These are phyloP conservation scores for Papiliotrema fonsecae DNA, from an alignment of 1,284 basidiomycete species.

Conservation along the genomic window DNA sequence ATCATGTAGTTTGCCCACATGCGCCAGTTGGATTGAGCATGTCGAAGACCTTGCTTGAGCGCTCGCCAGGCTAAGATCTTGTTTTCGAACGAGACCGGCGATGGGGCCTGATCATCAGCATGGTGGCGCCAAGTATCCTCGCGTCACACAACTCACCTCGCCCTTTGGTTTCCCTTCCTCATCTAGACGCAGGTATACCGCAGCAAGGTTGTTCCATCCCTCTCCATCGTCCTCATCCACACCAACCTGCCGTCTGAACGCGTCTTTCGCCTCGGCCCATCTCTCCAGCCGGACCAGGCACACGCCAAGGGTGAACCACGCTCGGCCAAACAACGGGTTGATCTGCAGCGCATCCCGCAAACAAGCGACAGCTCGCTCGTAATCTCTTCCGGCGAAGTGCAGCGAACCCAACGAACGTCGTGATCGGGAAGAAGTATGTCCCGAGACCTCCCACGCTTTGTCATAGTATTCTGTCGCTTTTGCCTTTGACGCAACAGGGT, in stretches of 20 bases:
- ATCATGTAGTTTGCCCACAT: constrained; percentile 99
- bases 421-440: constrained; percentile 73
- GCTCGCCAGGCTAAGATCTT: constrained; percentile 92
- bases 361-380: constrained; percentile 60
- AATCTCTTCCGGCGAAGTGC: constrained; percentile 67
- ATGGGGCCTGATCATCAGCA: constrained; percentile 9
- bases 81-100: constrained; percentile 52
- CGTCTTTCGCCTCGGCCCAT: constrained; percentile 77
- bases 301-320: constrained; percentile 96
- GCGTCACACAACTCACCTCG: constrained; percentile 4
- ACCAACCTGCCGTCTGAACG: constrained; percentile 78
- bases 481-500: constrained; percentile 29
- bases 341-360: constrained; percentile 73
- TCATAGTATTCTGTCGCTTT: constrained; percentile 68
- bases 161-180: constrained; percentile 34
- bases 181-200: constrained; percentile 81
- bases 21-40: constrained; percentile 85
- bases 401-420: constrained; percentile 85
- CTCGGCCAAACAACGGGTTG: constrained; percentile 78
- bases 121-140: no score
- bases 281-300: constrained; percentile 72
- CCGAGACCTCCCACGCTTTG: constrained; percentile 78
- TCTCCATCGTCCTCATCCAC: constrained; percentile 96
- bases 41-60: constrained; percentile 79
- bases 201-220: constrained; percentile 97